Percentiles rank a stretch among this genome's conserved stretches.
Conservation (phyloP, 768 basidiomycete genomes). For the Gloeophyllum trabeum region DNA sequence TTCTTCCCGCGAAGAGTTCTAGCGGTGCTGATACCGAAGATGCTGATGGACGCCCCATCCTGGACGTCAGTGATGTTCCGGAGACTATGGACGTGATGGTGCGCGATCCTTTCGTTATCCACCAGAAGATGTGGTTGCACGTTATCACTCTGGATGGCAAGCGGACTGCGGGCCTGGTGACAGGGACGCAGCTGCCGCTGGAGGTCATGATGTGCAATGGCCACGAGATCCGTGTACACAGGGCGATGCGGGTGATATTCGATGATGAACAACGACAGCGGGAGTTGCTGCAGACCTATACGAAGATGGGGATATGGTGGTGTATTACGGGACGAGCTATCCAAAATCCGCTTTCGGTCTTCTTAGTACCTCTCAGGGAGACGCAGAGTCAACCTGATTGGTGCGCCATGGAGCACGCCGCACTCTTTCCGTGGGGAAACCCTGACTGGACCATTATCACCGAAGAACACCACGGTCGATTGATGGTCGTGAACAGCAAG, state of each 20-base stretch:
- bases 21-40: conserved; percentile 39
- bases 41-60: conserved; percentile 34
- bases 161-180: conserved; percentile 50
- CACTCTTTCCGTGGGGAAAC: conserved; percentile 37
- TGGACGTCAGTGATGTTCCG: conserved; percentile 34
- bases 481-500: conserved; percentile 44
- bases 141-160: conserved; percentile 38
- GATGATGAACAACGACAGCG: conserved; percentile 33
- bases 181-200: conserved; percentile 44
- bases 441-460: conserved; percentile 44
- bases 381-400: conserved; percentile 42
- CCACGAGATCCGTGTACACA: conserved; percentile 21
- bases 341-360: conserved; percentile 39
- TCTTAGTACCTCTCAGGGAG: conserved; percentile 52
- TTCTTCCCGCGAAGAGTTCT: conserved; percentile 56
- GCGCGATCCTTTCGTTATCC: conserved; percentile 56
- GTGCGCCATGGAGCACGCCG: conserved; percentile 34
- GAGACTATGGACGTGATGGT: conserved; percentile 48
- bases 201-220: conserved; percentile 30
- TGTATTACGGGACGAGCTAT: conserved; percentile 51
- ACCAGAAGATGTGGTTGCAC: conserved; percentile 52
- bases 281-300: conserved; percentile 52
- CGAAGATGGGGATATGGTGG: conserved; percentile 47
- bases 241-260: conserved; percentile 26
- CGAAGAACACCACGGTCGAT: conserved; percentile 34